A percentile compares a stretch with the other conserved stretches of the same genome.
Conservation (phyloP, 2,329 filamentous ascomycete species). For the Diplodia mutila region DNA sequence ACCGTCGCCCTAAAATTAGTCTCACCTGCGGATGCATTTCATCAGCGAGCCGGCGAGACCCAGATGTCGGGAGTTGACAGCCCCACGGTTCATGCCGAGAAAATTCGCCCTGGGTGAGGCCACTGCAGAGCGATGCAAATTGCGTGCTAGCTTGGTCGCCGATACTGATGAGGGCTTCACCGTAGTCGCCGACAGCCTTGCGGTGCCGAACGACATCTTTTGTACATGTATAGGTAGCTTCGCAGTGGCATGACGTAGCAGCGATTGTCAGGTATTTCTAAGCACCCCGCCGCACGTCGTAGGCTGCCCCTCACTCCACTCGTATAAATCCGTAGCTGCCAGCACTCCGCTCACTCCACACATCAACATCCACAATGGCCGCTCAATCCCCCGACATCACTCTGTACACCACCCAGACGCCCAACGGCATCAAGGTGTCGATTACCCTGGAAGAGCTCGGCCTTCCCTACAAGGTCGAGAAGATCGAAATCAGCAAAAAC, state of each 20-base stretch:
- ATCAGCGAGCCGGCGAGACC: not conserved
- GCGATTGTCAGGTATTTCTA: constrained; percentile 14
- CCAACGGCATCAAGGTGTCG: constrained; percentile 88
- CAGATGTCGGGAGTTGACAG: not conserved
- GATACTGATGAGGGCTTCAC: not conserved
- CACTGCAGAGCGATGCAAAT: not conserved
- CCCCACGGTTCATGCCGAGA: not conserved
- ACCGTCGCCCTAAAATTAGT: not conserved
- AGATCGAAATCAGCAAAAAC: constrained; percentile 73
- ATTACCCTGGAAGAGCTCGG: constrained; percentile 84
- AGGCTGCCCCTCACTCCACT: constrained; percentile 17
- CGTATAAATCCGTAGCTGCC: not conserved
- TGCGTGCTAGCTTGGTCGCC: not conserved
- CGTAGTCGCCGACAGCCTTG: not conserved
- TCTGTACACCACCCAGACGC: constrained; percentile 80
- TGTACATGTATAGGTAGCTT: not conserved
- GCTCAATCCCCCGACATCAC: constrained; percentile 56
- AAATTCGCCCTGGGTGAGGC: not conserved
- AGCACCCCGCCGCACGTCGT: constrained; percentile 13
- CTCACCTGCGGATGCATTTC: not conserved
- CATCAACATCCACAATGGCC: constrained; percentile 21
- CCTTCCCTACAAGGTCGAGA: constrained; percentile 75
- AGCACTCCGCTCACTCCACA: not conserved
- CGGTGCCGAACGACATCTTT: not conserved
- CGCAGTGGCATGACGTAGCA: constrained; percentile 17